Conservation (phyloP, 2,329 filamentous ascomycete genomes). For the Nothophaeocryptopus gaeumannii region DNA sequence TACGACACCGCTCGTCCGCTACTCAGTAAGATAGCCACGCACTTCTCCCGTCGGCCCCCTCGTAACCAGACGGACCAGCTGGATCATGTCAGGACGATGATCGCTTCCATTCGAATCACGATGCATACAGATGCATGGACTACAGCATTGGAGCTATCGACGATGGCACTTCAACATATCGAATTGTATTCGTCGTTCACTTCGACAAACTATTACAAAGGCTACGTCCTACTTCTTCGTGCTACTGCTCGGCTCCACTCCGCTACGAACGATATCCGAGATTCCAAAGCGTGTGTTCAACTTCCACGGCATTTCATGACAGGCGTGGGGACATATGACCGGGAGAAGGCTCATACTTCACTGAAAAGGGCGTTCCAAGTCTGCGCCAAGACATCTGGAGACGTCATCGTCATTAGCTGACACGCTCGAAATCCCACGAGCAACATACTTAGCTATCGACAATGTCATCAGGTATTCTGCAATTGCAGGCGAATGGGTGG, state of each 20-base stretch:
- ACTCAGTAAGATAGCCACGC: neutral
- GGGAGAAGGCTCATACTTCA: neutral
- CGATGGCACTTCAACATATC: neutral
- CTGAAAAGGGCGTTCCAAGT: neutral
- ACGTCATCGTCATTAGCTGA: neutral
- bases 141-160: neutral
- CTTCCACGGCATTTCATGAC: neutral
- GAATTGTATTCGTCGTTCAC: neutral
- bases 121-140: neutral
- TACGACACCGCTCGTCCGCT: neutral
- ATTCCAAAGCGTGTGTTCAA: neutral
- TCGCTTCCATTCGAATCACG: neutral
- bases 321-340: neutral
- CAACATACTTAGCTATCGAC: too few relatives aligned
- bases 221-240: neutral
- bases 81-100: neutral
- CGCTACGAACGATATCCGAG: neutral
- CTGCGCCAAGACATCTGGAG: neutral
- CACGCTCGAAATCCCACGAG: too few relatives aligned
- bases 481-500: neutral
- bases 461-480: neutral
- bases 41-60: neutral
- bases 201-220: neutral
- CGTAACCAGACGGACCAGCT: neutral
- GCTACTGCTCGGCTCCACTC: neutral